Conservation (phyloP, 495 filamentous ascomycete species). For the Aspergillus ellipticus region DNA sequence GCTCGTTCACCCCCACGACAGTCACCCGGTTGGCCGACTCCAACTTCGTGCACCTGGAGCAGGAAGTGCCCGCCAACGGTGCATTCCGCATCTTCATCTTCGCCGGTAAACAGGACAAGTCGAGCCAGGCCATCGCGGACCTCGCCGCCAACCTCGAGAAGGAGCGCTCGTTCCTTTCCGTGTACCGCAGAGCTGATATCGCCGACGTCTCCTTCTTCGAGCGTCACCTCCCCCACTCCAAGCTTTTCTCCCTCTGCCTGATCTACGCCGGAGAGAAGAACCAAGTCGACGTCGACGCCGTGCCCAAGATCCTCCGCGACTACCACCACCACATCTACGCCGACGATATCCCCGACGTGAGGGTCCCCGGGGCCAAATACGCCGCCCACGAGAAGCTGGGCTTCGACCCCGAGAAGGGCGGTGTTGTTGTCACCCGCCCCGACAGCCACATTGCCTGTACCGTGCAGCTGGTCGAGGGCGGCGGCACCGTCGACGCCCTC, state of each 20-base stretch:
- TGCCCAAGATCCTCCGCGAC: constrained; percentile 64
- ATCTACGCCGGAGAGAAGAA: constrained; percentile 64
- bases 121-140: constrained; percentile 60
- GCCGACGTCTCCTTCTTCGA: constrained; percentile 71
- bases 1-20: constrained; percentile 67
- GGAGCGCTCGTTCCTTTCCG: constrained; percentile 64
- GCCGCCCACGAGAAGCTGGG: constrained; percentile 87
- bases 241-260: constrained; percentile 73
- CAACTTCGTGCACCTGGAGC: constrained; percentile 82
- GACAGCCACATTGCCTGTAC: constrained; percentile 84
- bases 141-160: constrained; percentile 60
- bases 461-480: constrained; percentile 67
- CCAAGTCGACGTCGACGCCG: constrained; percentile 59
- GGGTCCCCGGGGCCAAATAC: constrained; percentile 62
- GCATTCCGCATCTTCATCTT: constrained; percentile 85
- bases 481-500: constrained; percentile 74
- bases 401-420: constrained; percentile 66
- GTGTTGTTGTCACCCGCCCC: constrained; percentile 75
- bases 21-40: constrained; percentile 82
- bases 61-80: constrained; percentile 82
- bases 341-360: constrained; percentile 73
- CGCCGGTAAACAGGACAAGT: constrained; percentile 61
- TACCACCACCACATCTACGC: constrained; percentile 84
- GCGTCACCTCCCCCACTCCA: constrained; percentile 74
- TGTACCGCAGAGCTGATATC: constrained; percentile 59